Conservation (phyloP, 2,329 filamentous ascomycete species). For the Coniella lustricola region DNA sequence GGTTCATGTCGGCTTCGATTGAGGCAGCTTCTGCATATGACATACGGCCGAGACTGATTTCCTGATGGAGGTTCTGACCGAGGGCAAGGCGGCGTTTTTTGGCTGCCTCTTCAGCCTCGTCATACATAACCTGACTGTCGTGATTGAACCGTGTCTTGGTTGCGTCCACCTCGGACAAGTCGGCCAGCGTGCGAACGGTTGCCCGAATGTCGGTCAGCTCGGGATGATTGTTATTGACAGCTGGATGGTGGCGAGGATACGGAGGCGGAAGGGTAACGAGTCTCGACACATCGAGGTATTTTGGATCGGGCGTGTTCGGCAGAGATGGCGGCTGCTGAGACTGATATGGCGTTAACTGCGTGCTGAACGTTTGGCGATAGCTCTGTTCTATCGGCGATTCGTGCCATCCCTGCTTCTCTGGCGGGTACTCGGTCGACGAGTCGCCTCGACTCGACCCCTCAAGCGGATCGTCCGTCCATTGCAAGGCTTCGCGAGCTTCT, state of each 20-base stretch:
- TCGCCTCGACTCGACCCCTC: constrained; percentile 31
- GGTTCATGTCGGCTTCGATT: constrained; percentile 68
- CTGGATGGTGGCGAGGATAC: constrained; percentile 89
- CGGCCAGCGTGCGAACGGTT: constrained; percentile 65
- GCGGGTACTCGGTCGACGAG: constrained; percentile 43
- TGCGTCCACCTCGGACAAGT: constrained; percentile 63
- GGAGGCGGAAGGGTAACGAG: constrained; percentile 89
- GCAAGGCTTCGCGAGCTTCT: constrained; percentile 63
- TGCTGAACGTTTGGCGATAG: constrained; percentile 35
- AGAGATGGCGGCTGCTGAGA: constrained; percentile 34
- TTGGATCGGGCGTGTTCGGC: constrained; percentile 39
- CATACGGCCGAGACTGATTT: constrained; percentile 71
- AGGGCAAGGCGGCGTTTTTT: constrained; percentile 55
- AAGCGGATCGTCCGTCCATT: constrained; percentile 51
- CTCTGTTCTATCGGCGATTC: constrained; percentile 32
- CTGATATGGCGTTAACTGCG: constrained; percentile 37
- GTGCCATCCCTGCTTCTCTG: constrained; percentile 51
- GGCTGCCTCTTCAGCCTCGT: constrained; percentile 45
- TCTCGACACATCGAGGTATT: constrained; percentile 77
- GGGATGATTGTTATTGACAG: constrained; percentile 92
- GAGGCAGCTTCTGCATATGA: constrained; percentile 76
- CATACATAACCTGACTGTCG: constrained; percentile 51
- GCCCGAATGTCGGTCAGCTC: constrained; percentile 73
- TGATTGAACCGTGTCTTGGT: constrained; percentile 57
- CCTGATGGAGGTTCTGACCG: constrained; percentile 66